A percentile compares a stretch with the other conserved stretches of the same genome.
These are phyloP conservation scores for Aleurites moluccanus DNA, from an alignment of 441 rosid genomes.

Conservation along the genomic window DNA sequence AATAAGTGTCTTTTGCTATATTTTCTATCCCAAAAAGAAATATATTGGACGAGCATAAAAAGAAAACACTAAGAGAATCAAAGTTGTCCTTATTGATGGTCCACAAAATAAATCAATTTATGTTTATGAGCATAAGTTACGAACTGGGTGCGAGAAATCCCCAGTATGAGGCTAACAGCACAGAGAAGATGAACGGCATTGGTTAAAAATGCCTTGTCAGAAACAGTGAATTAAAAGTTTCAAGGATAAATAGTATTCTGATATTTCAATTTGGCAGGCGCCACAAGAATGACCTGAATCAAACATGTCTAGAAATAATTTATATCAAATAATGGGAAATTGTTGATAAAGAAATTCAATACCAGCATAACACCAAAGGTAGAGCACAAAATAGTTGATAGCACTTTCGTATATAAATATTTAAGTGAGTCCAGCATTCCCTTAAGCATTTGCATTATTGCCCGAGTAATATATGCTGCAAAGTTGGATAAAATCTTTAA, in stretches of 20 bases:
- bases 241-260: not conserved
- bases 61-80: not conserved
- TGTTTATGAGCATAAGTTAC: not conserved
- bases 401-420: constrained; percentile 58
- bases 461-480: constrained; percentile 31
- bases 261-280: not conserved
- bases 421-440: constrained; percentile 52
- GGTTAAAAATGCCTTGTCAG: not conserved
- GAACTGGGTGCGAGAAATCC: not conserved
- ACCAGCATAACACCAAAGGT: constrained; percentile 77
- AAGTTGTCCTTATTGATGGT: not conserved
- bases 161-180: not conserved
- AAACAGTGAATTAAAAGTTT: not conserved
- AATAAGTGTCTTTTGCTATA: not conserved
- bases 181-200: not conserved
- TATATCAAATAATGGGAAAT: constrained; percentile 17
- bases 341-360: constrained; percentile 13
- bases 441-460: constrained; percentile 36
- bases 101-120: not conserved
- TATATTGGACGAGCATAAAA: not conserved
- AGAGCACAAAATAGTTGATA: constrained; percentile 62
- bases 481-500: constrained; percentile 37
- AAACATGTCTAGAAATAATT: constrained; percentile 2
- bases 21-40: not conserved
- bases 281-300: not conserved